Evolutionary conservation across 2,329 filamentous ascomycete species (phyloP).

Genomic region (Cladosporium sp.): DNA sequence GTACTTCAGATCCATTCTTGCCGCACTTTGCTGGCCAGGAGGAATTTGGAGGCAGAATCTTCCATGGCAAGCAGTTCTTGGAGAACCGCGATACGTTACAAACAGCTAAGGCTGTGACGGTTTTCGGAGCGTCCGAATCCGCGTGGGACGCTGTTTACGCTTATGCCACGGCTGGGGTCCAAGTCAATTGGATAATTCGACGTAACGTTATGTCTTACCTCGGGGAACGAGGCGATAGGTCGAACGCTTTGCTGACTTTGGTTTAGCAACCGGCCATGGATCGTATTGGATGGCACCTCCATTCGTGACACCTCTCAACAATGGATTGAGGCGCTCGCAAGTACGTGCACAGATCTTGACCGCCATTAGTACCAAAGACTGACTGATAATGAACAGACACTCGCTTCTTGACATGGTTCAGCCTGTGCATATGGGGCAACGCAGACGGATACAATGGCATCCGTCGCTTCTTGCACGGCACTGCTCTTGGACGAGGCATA

Average conservation of each 20-base stretch:
- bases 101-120: conserved; percentile 45
- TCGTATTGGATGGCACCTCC: conserved; percentile 16
- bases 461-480: conserved; percentile 59
- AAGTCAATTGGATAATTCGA: conserved; percentile 17
- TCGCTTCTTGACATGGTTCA: conserved; percentile 64
- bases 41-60: conserved; percentile 53
- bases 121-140: conserved; percentile 64
- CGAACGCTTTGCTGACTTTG: neutral
- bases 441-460: conserved; percentile 60
- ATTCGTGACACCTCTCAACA: conserved; percentile 15
- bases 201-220: conserved; percentile 3
- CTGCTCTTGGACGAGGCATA: conserved; percentile 56
- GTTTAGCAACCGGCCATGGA: conserved; percentile 11
- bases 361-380: neutral
- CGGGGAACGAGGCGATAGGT: neutral
- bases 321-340: conserved; percentile 16
- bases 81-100: conserved; percentile 38
- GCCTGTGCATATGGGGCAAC: conserved; percentile 70
- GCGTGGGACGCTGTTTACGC: conserved; percentile 64
- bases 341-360: neutral
- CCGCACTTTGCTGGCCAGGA: conserved; percentile 54
- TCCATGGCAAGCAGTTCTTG: conserved; percentile 59
- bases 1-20: conserved; percentile 59
- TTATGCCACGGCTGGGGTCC: conserved; percentile 53
- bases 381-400: conserved; percentile 5